Evolutionary conservation across 2,329 filamentous ascomycete species (phyloP).

Genomic region (Aspergillus terreus): DNA sequence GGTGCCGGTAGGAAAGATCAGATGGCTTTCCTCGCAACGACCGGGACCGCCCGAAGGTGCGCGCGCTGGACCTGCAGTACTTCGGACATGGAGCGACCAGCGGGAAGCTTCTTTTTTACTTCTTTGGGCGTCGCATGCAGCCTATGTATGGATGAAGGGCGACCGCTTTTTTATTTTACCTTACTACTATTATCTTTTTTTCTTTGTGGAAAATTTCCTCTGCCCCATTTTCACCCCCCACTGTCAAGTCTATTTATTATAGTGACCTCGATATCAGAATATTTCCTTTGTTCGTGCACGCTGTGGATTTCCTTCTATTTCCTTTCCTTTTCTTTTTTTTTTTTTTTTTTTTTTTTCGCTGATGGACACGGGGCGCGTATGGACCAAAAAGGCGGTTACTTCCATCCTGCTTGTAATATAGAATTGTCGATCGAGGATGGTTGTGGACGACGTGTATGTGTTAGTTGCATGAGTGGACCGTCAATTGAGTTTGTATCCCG

Average conservation of each 20-base stretch:
- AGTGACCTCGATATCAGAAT: constrained; percentile 22
- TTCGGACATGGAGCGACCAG: constrained; percentile 8
- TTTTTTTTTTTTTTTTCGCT: too few relatives aligned
- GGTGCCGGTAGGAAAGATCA: background rate
- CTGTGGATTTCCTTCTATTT: too few relatives aligned
- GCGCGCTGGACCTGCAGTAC: constrained; percentile 20
- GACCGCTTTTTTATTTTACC: constrained; percentile 8
- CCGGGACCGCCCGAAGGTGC: constrained; percentile 10
- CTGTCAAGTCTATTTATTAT: constrained; percentile 6
- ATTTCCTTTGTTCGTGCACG: constrained; percentile 22
- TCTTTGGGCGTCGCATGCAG: background rate
- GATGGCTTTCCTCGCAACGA: constrained; percentile 2
- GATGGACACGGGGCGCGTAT: too few relatives aligned
- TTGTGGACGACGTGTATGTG: background rate
- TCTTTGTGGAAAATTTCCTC: constrained; percentile 18
- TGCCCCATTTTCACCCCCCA: background rate
- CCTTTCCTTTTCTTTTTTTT: too few relatives aligned
- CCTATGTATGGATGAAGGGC: background rate
- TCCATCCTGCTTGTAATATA: too few relatives aligned
- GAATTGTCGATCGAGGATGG: too few relatives aligned
- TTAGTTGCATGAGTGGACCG: too few relatives aligned
- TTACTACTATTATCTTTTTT: constrained; percentile 6
- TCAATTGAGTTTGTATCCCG: too few relatives aligned
- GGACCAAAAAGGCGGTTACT: too few relatives aligned
- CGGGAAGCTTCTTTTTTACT: background rate